These are phyloP conservation scores for Coemansia sp. DNA, from an alignment of 192 early-diverging fungal species.

Conservation along the genomic window DNA sequence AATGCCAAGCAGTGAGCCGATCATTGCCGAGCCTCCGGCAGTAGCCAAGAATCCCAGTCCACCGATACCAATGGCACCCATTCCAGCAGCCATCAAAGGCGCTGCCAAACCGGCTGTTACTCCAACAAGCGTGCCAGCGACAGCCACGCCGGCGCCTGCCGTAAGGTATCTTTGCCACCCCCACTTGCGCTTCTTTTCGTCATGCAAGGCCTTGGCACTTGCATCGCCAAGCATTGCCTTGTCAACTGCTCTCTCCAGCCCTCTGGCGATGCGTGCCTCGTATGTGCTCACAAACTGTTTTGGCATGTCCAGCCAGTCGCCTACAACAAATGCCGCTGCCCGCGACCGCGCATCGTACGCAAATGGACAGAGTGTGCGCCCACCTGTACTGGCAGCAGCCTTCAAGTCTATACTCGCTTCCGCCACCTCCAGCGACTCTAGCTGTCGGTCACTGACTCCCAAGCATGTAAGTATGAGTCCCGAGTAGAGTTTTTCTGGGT, in stretches of 20 bases:
- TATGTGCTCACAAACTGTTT: constrained; percentile 45
- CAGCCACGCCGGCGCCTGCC: constrained; percentile 49
- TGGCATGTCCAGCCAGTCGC: constrained; percentile 45
- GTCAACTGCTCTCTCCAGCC: constrained; percentile 33
- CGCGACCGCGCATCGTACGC: constrained; percentile 58
- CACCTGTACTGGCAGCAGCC: background rate
- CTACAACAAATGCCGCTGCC: constrained; percentile 44
- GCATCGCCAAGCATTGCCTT: constrained; percentile 43
- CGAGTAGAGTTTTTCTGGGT: constrained; percentile 34
- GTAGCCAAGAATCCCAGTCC: constrained; percentile 54
- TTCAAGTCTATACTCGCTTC: background rate
- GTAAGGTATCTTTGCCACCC: constrained; percentile 53
- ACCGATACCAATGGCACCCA: constrained; percentile 54
- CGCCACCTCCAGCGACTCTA: constrained; percentile 1
- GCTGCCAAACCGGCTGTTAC: constrained; percentile 59
- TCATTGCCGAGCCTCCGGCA: constrained; percentile 51
- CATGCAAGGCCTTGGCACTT: constrained; percentile 29
- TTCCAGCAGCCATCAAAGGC: constrained; percentile 58
- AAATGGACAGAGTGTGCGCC: constrained; percentile 24
- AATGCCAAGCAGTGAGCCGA: constrained; percentile 56
- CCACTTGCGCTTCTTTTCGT: constrained; percentile 34
- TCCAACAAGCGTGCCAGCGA: constrained; percentile 56
- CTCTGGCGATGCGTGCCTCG: constrained; percentile 29
- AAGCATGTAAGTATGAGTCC: constrained; percentile 39
- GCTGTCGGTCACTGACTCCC: constrained; percentile 22